Percentiles rank a stretch among this genome's conserved stretches.
phyloP scores from a whole-genome alignment of 148 eudicot genomes.

The Persicaria tinctoria region DNA sequence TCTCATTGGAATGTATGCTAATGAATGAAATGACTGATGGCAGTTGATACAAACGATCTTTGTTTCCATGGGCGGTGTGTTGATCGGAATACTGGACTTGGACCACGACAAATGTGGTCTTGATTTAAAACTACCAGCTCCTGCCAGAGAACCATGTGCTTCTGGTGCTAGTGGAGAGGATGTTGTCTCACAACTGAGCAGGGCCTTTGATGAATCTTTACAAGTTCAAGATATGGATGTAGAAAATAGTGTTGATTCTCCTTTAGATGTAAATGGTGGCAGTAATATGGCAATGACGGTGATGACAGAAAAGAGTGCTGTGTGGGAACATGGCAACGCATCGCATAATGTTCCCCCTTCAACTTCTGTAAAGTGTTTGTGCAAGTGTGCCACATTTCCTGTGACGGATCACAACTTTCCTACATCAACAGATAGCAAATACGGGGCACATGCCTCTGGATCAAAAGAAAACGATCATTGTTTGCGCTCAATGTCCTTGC shows the following conservation, averaged over 20 bases:
- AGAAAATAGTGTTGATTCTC: slow-evolving; percentile 13
- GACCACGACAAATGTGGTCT: slow-evolving; percentile 17
- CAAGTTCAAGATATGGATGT: slow-evolving; percentile 24
- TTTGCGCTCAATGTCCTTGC: slow-evolving; percentile 36
- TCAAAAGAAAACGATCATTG: slow-evolving; percentile 19
- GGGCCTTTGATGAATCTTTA: slow-evolving; percentile 27
- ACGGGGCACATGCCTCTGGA: not conserved
- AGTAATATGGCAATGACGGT: slow-evolving; percentile 17
- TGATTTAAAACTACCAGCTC: slow-evolving; percentile 20
- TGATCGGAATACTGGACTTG: slow-evolving; percentile 9
- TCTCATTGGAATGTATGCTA: not conserved
- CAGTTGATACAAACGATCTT: not conserved
- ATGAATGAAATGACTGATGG: not conserved
- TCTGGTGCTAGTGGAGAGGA: slow-evolving; percentile 16
- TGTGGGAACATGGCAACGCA: slow-evolving; percentile 13
- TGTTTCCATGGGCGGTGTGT: not conserved
- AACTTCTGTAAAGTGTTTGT: slow-evolving; percentile 31
- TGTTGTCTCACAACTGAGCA: slow-evolving; percentile 34
- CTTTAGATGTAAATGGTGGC: slow-evolving; percentile 20
- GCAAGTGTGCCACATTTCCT: slow-evolving; percentile 40
- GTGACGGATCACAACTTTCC: slow-evolving; percentile 11
- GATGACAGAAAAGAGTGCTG: slow-evolving; percentile 25
- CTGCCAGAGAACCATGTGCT: slow-evolving; percentile 16
- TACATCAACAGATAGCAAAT: slow-evolving; percentile 15
- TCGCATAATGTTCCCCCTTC: slow-evolving; percentile 10